These are phyloP conservation scores for Carallia brachiata DNA, from an alignment of 345 rosid species.

Conservation along the genomic window DNA sequence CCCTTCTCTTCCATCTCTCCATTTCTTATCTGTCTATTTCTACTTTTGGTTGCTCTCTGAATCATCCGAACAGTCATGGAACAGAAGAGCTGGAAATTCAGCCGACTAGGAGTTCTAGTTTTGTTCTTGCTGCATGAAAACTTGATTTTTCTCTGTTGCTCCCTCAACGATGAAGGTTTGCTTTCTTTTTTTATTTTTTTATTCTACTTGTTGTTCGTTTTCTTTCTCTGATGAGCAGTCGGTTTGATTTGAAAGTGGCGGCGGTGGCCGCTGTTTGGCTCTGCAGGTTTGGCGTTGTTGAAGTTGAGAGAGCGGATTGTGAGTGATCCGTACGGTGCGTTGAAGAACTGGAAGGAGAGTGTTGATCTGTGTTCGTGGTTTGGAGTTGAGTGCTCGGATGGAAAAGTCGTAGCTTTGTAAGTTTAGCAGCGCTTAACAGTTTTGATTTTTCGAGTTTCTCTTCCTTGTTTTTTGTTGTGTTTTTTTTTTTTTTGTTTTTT, in stretches of 20 bases:
- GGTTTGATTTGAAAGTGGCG: neutral
- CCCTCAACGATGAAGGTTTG: conserved; percentile 24
- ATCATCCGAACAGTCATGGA: conserved; percentile 9
- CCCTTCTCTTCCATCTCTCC: no score
- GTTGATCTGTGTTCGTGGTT: conserved; percentile 22
- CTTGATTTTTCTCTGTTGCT: conserved; percentile 14
- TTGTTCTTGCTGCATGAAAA: conserved; percentile 4
- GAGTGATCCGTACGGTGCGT: conserved; percentile 21
- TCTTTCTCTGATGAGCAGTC: neutral
- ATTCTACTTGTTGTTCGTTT: neutral
- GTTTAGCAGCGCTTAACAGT: neutral
- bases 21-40: no score
- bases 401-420: conserved; percentile 20
- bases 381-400: conserved; percentile 25
- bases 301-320: conserved; percentile 19
- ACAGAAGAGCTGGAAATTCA: conserved; percentile 16
- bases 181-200: neutral
- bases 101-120: conserved; percentile 11
- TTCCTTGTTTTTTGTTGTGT: no score
- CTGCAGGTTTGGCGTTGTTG: conserved; percentile 25
- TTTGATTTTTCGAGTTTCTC: neutral
- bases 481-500: neutral
- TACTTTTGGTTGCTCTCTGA: no score
- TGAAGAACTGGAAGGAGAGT: conserved; percentile 15
- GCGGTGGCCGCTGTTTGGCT: conserved; percentile 9